These are phyloP conservation scores for Sesbania bispinosa DNA, from an alignment of 306 rosid species.

Conservation along the genomic window DNA sequence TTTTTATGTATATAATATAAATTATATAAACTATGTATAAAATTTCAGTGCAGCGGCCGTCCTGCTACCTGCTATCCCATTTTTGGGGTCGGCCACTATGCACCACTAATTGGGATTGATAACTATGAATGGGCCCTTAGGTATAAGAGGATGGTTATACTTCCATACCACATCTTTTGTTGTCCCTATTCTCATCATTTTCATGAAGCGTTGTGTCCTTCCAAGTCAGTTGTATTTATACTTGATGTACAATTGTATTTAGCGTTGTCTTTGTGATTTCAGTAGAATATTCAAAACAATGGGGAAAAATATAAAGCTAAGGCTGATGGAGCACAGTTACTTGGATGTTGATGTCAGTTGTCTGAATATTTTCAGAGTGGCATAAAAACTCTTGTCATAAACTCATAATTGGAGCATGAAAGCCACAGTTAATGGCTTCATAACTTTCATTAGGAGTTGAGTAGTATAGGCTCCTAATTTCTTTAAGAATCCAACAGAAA, in stretches of 20 bases:
- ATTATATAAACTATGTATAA: no score
- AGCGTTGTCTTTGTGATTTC: conserved; percentile 4
- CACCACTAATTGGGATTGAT: no score
- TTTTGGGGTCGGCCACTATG: no score
- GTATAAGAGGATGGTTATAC: background rate
- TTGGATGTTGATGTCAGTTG: background rate
- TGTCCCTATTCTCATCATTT: background rate
- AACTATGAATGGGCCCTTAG: no score
- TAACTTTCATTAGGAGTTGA: background rate
- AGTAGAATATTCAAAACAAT: background rate
- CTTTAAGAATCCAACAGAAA: background rate
- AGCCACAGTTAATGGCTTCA: background rate
- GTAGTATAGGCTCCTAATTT: background rate
- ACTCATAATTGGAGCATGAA: background rate
- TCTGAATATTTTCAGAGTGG: background rate
- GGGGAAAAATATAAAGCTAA: background rate
- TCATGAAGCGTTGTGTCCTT: background rate
- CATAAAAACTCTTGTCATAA: background rate
- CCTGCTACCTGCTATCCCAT: no score
- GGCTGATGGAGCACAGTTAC: background rate
- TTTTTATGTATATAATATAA: no score
- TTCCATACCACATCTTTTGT: background rate
- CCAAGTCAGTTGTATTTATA: background rate
- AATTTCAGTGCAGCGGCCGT: no score
- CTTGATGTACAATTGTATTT: background rate